phyloP scores from a whole-genome alignment of 768 basidiomycete species.

The Russula griseocarnosa region DNA sequence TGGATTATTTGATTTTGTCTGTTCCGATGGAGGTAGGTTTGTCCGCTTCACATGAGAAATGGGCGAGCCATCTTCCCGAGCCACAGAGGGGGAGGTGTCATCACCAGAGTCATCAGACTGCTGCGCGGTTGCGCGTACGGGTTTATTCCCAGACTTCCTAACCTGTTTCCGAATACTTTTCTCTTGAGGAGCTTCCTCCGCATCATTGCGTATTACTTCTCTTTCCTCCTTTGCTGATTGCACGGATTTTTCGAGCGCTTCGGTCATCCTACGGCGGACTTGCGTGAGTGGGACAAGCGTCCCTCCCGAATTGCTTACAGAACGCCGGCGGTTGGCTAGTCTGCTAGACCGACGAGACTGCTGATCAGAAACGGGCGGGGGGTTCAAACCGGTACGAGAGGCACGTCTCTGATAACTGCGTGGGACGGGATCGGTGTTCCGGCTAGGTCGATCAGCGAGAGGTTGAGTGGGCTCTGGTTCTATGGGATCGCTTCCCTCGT shows the following conservation, averaged over 20 bases:
- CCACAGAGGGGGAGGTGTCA: background rate
- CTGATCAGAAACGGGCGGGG: background rate
- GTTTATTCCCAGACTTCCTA: background rate
- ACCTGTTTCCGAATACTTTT: background rate
- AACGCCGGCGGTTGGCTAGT: conserved; percentile 14
- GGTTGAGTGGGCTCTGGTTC: conserved; percentile 18
- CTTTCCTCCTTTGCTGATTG: conserved; percentile 11
- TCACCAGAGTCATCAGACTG: background rate
- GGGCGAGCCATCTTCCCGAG: conserved; percentile 6
- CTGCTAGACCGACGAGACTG: conserved; percentile 21
- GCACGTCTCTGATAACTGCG: background rate
- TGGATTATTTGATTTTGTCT: background rate
- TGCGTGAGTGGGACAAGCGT: conserved; percentile 5
- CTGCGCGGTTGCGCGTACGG: background rate
- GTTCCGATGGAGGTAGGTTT: background rate
- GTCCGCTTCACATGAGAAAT: conserved; percentile 17
- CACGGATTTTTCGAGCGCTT: background rate
- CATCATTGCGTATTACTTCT: background rate
- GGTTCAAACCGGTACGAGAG: background rate
- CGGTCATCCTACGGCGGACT: background rate
- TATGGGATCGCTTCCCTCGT: conserved; percentile 25
- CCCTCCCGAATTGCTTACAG: background rate
- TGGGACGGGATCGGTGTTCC: background rate
- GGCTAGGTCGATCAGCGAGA: background rate
- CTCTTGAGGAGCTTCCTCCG: background rate